Conservation (phyloP, 148 eudicot species). For the Rhododendron simsii region DNA sequence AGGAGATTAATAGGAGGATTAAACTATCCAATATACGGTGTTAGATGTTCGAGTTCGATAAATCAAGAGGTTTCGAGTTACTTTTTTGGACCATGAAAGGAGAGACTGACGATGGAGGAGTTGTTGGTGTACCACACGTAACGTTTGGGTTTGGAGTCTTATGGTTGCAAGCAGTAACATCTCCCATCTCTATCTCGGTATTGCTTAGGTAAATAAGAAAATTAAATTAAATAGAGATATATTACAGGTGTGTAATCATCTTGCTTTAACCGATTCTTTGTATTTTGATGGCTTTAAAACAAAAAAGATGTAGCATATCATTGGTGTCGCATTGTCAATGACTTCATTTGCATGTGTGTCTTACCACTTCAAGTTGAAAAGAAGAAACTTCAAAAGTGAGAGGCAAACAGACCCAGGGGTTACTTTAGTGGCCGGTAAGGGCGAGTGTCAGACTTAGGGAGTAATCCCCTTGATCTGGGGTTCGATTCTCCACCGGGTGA, state of each 20-base stretch:
- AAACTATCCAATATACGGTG: constrained; percentile 25
- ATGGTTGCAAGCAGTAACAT: not conserved
- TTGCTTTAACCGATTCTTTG: not conserved
- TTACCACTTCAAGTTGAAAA: too few relatives aligned
- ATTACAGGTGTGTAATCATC: not conserved
- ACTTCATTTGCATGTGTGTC: too few relatives aligned
- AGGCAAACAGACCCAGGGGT: too few relatives aligned
- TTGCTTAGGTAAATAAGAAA: too few relatives aligned
- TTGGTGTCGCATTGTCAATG: not conserved
- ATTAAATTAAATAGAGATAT: not conserved
- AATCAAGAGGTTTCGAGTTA: not conserved
- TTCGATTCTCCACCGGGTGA: too few relatives aligned
- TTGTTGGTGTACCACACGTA: not conserved
- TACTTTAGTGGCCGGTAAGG: too few relatives aligned
- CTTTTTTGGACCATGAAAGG: not conserved
- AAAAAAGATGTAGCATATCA: not conserved
- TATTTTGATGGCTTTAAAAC: not conserved
- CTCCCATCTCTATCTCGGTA: not conserved
- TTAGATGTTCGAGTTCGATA: too few relatives aligned
- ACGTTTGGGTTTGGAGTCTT: not conserved
- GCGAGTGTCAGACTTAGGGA: too few relatives aligned
- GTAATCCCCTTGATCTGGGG: too few relatives aligned
- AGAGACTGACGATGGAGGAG: not conserved
- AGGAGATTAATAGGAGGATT: constrained; percentile 67
- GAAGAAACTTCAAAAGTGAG: too few relatives aligned